Evolutionary conservation across 2,329 filamentous ascomycete genomes (phyloP), one percentile per base, ranked within the genome.

Genomic region (Colletotrichum endophyticum): DNA sequence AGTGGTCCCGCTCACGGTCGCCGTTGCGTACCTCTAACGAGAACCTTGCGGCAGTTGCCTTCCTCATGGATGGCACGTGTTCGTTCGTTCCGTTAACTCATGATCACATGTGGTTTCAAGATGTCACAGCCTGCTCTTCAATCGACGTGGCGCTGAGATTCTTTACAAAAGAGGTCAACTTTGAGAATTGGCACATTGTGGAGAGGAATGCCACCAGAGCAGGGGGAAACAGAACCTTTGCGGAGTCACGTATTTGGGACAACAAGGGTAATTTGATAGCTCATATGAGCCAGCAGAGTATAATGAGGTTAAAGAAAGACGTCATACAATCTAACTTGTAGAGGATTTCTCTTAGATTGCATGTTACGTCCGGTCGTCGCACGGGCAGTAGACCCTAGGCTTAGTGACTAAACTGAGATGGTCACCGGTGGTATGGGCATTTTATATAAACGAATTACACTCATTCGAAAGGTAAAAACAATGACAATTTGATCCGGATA

Each of bases 371-470:
- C 36, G 36, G 36, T 39, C 36, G 8, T 39, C 36, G 36, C 36
- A 5, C 0, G 6, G 44, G n/a, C 11, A 53, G 0, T 8, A 22
- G 12, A 22, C n/a, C 22, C 44, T 13, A 4, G 11, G n/a, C n/a
- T 53, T 22, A 13, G 44, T 4, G n/a, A 49, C 39, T 5, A 13
- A 22, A 22, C 44, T 49, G 11, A 49, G 1, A 12, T 3, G 2
- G 0, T 9, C 3, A 22, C n/a, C 19, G 5, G 5, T 13, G n/a
- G n/a, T 22, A 7, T 22, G 6, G 1, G n/a, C 44, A 49, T 8
- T 7, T 7, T 7, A 8, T 49, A 22, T 4, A 49, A 6, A 13
- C 2, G 4, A 13, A 13, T 22, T 0, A 12, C 4, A 7, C 6
- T 3, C n/a, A 22, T 49, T 13, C 11, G 11, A 22, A 49, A 11